A percentile compares a stretch with the other conserved stretches of the same genome.
phyloP scores from a whole-genome alignment of 208 protist genomes.

The Tetramitus jugosus region DNA sequence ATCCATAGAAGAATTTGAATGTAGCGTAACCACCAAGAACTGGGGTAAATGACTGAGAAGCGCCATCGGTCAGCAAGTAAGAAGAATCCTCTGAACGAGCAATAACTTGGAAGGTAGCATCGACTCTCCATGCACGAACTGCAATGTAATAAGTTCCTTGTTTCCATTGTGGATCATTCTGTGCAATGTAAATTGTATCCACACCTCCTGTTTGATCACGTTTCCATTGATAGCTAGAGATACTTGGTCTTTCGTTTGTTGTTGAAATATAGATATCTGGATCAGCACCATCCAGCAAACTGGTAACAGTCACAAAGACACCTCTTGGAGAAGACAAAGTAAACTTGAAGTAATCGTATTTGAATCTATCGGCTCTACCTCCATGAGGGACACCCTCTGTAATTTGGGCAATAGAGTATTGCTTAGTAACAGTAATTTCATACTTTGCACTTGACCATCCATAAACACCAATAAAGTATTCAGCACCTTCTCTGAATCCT shows the following conservation, averaged over 20 bases:
- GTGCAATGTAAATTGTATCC: background rate
- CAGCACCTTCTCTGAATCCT: background rate
- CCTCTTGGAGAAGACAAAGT: background rate
- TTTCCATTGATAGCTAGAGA: too few relatives aligned
- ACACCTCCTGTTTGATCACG: background rate
- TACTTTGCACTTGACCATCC: background rate
- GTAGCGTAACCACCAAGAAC: background rate
- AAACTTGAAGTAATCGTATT: background rate
- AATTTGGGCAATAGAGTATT: background rate
- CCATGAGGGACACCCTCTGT: background rate
- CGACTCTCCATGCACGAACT: background rate
- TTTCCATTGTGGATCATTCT: background rate
- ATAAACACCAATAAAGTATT: background rate
- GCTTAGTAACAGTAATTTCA: background rate
- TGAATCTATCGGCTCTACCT: background rate
- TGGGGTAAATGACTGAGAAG: too few relatives aligned
- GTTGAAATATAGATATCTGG: constrained; percentile 13
- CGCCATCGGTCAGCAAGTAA: background rate
- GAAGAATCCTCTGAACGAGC: background rate
- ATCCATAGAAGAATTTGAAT: constrained; percentile 5
- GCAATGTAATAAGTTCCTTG: constrained; percentile 17
- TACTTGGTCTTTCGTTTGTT: background rate
- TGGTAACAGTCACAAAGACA: background rate
- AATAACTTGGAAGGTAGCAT: background rate
- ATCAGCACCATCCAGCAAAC: background rate